phyloP scores from a whole-genome alignment of 1,284 basidiomycete genomes.

The Exobasidium cylindrosporum region DNA sequence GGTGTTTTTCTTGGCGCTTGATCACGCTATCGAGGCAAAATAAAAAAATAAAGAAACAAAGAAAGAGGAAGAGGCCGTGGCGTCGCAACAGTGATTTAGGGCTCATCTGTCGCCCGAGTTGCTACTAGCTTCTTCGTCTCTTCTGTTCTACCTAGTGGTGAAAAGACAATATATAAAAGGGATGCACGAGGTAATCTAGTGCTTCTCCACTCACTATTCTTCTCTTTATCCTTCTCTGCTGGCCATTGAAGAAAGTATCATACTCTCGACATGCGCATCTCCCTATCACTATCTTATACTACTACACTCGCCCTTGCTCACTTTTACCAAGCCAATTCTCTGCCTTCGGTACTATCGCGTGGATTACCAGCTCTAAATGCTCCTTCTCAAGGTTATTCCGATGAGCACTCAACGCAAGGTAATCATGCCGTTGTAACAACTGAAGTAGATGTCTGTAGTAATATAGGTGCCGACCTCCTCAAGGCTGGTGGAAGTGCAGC shows the following conservation, averaged over 20 bases:
- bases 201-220: not conserved
- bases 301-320: not conserved
- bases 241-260: too few relatives aligned
- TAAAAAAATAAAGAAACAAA: too few relatives aligned
- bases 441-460: constrained; percentile 56
- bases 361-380: constrained; percentile 22
- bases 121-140: too few relatives aligned
- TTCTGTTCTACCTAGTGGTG: too few relatives aligned
- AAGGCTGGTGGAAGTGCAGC: constrained; percentile 56
- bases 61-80: too few relatives aligned
- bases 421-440: constrained; percentile 43
- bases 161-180: too few relatives aligned
- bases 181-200: too few relatives aligned
- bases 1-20: too few relatives aligned
- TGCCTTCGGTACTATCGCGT: not conserved
- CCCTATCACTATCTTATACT: not conserved
- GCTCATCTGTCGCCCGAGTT: too few relatives aligned
- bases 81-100: too few relatives aligned
- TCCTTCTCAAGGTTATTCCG: constrained; percentile 34
- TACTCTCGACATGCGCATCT: not conserved
- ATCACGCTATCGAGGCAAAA: too few relatives aligned
- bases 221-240: not conserved
- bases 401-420: constrained; percentile 23
- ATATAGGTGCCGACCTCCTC: constrained; percentile 56
- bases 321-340: not conserved